Base-by-base conservation (phyloP, 805 yeast species). In the Torulaspora gathmanii region DNA sequence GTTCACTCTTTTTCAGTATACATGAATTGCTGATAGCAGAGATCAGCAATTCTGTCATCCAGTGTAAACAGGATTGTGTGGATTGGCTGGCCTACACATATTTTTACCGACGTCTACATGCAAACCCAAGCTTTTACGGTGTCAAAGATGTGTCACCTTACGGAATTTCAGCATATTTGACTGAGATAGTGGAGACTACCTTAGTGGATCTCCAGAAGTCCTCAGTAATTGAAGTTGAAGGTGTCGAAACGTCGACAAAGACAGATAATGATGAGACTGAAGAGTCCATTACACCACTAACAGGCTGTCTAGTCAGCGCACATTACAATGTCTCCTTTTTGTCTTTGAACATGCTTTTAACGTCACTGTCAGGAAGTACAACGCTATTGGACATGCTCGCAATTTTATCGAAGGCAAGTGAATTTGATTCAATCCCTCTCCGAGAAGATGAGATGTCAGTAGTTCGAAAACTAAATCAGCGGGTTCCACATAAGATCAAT, bases 101-200 rank as follows among this genome's bases (percentile, higher is more conserved):
- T 54, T 85, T 90, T 57, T 93, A 87, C 65, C 72, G 95, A 51
- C 72, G 98, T 40, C 61, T 93, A 16, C 83, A 80, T 45, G 73
- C 77, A 28, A 93, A 93, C 61, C 97, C 99, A 3, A 80, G 93
- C 47, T 93, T 77, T 60, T 93, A 93, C 59, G 96, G 89, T n/a
- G 75, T 87, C 6, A 70, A 70, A 33, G 86, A 82, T 49, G 70
- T 74, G 2, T 68, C 85, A 1, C 79, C 79, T 35, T 64, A 74
- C 25, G 95, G 95, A 0, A 63, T 91, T 5, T 87, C 95, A 1
- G 90, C 84, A 43, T 87, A 74, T 62, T 67, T 93, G 33, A 89
- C 97, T 0, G 96, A 89, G 37, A 60, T 88, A 10, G 83, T 91
- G 10, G 98, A 93, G 58, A 69, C 67, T 5, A 72, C 86, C 0